Base-by-base conservation (phyloP, 192 early-diverging fungal species). In the Phycomyces nitens region DNA sequence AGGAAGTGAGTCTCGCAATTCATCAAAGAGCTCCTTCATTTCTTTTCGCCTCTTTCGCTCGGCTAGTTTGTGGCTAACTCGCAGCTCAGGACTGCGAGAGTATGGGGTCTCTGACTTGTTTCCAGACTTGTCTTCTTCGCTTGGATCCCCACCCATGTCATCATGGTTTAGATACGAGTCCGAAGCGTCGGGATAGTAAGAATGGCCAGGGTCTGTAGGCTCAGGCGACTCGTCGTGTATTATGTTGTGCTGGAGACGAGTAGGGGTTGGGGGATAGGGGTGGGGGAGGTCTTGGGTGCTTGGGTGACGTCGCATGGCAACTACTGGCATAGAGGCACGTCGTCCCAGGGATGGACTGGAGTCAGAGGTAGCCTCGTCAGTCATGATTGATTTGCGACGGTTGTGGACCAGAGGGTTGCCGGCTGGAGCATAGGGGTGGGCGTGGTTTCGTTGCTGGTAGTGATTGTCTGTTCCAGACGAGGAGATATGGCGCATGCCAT, bases 11-110 rank as follows among this genome's bases (percentile, higher is more conserved):
- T 87, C 90, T 56, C 90, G 77, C 21, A 95, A 76, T 59, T 90
- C 86, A 74, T 95, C 93, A 88, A 95, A 95, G 39, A 95, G 78
- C 22, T 91, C 88, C 70, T 95, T 95, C 90, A 95, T 94, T 70
- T 95, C 93, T 70, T 88, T 91, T 50, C 93, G 83, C 23, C 93
- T 82, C 58, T 92, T 92, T 22, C 93, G 78, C 62, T 95, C 93
- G 12, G 93, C 93, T 29, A 95, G 66, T 70, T 95, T 95, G 76
- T 95, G 93, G 44, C 84, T 86, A 6, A 94, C 87, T 40, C 91
- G 74, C 23, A 94, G 73, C 65, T 94, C 90, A 24, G 91, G 90
- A 0, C 81, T 79, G 10, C 88, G 80, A 21, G 86, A 82, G 60
- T 89, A 89, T 14, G 86, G 87, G 1, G 80, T 82, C 20, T 85